These are phyloP conservation scores for Pseudogymnoascus sp. DNA, from an alignment of 2,329 filamentous ascomycete species.

Conservation along the genomic window DNA sequence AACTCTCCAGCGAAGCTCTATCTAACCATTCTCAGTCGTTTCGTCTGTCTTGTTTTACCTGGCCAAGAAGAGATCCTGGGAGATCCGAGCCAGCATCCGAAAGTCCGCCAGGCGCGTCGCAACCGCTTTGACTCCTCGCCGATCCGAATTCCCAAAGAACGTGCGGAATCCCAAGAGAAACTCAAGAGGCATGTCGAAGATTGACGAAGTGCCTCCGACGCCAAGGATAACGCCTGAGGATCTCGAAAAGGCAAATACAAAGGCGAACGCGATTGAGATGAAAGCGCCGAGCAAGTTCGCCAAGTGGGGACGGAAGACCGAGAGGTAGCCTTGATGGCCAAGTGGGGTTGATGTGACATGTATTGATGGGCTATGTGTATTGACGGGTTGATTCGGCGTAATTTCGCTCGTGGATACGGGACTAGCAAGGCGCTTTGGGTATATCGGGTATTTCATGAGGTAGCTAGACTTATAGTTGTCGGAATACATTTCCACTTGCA, in stretches of 20 bases:
- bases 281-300: slow-evolving; percentile 25
- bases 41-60: slow-evolving; percentile 65
- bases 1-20: neutral
- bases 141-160: slow-evolving; percentile 53
- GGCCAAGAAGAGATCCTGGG: slow-evolving; percentile 82
- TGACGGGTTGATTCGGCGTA: neutral
- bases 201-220: slow-evolving; percentile 54
- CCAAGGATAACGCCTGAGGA: slow-evolving; percentile 48
- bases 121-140: slow-evolving; percentile 54
- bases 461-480: slow-evolving; percentile 46
- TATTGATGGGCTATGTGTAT: slow-evolving; percentile 6
- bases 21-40: slow-evolving; percentile 15
- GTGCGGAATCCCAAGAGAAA: slow-evolving; percentile 37
- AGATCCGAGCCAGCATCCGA: slow-evolving; percentile 63
- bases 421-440: slow-evolving; percentile 8
- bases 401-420: neutral
- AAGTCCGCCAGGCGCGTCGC: slow-evolving; percentile 59
- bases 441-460: slow-evolving; percentile 20
- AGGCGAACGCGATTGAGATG: slow-evolving; percentile 27
- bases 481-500: slow-evolving; percentile 70
- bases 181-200: slow-evolving; percentile 36
- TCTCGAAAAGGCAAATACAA: slow-evolving; percentile 47
- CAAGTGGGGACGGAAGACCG: slow-evolving; percentile 24
- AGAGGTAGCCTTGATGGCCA: slow-evolving; percentile 15
- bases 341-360: neutral